phyloP scores from a whole-genome alignment of 495 filamentous ascomycete species.

The Aspergillus ostianus region DNA sequence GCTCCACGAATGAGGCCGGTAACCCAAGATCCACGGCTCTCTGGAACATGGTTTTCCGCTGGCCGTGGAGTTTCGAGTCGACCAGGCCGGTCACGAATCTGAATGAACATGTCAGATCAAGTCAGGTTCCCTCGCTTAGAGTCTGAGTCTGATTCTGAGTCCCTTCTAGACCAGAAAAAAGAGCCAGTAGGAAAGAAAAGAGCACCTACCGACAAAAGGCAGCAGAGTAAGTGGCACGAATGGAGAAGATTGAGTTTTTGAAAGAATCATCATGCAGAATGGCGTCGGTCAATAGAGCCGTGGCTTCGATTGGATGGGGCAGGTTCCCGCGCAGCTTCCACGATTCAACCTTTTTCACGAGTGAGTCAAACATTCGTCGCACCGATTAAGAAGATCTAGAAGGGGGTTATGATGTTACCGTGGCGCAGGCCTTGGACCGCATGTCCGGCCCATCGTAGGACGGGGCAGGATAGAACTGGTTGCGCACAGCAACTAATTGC shows the following conservation, averaged over 20 bases:
- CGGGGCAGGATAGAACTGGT: slow-evolving; percentile 59
- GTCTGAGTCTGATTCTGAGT: not conserved
- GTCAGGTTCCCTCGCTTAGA: not conserved
- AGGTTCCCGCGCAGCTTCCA: slow-evolving; percentile 70
- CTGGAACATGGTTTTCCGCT: slow-evolving; percentile 75
- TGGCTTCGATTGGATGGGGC: slow-evolving; percentile 79
- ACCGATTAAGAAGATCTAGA: slow-evolving; percentile 4
- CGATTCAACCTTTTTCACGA: slow-evolving; percentile 40
- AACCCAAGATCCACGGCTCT: slow-evolving; percentile 73
- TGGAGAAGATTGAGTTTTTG: slow-evolving; percentile 51
- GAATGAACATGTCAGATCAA: not conserved
- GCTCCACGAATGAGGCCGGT: slow-evolving; percentile 81
- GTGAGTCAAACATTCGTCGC: not conserved
- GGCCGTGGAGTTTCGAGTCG: slow-evolving; percentile 68
- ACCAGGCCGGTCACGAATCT: slow-evolving; percentile 91
- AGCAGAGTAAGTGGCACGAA: slow-evolving; percentile 55
- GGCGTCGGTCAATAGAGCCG: slow-evolving; percentile 72
- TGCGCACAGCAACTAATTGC: slow-evolving; percentile 66
- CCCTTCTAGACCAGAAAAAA: not conserved
- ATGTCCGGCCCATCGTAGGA: slow-evolving; percentile 35
- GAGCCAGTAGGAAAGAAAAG: not conserved
- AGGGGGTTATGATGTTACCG: slow-evolving; percentile 31
- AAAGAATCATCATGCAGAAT: slow-evolving; percentile 62
- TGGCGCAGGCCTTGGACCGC: slow-evolving; percentile 45
- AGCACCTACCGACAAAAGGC: slow-evolving; percentile 59